Conservation (phyloP, 192 early-diverging fungal genomes). For the Powellomyces hirtus region DNA sequence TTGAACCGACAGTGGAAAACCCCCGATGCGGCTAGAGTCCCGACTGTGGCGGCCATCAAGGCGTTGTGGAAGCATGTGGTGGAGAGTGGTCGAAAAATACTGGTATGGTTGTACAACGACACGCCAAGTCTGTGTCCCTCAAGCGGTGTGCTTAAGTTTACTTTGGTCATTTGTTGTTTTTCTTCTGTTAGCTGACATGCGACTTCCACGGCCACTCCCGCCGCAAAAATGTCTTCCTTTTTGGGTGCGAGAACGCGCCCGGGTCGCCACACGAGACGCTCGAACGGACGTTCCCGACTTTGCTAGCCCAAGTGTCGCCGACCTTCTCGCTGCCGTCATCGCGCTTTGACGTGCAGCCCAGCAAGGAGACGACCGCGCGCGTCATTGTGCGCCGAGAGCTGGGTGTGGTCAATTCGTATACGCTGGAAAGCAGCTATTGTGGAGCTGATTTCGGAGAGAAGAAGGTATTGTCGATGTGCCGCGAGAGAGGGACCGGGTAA, state of each 20-base stretch:
- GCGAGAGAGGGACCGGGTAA: neutral
- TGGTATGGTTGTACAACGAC: conserved; percentile 16
- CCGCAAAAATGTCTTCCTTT: conserved; percentile 53
- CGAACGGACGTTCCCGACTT: conserved; percentile 43
- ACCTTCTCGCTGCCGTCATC: conserved; percentile 41
- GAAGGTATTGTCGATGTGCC: conserved; percentile 25
- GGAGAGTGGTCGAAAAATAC: conserved; percentile 24
- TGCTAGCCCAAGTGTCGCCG: conserved; percentile 41
- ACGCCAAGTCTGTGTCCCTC: neutral
- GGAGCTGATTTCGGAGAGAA: conserved; percentile 47
- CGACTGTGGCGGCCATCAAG: conserved; percentile 52
- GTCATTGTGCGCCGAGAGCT: conserved; percentile 50
- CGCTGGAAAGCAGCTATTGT: conserved; percentile 50
- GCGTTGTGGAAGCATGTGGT: conserved; percentile 40
- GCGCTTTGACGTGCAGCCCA: conserved; percentile 40
- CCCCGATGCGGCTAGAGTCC: conserved; percentile 27
- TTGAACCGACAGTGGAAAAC: conserved; percentile 53
- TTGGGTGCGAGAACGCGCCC: conserved; percentile 46
- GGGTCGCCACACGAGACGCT: conserved; percentile 18
- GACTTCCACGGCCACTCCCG: conserved; percentile 58
- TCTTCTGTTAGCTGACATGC: conserved; percentile 35
- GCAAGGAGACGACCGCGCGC: conserved; percentile 50
- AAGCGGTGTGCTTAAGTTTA: too few relatives aligned
- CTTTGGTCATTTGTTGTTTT: too few relatives aligned
- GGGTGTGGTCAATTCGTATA: conserved; percentile 44